phyloP scores from a whole-genome alignment of 768 basidiomycete genomes.

The Tephrocybe sp. region DNA sequence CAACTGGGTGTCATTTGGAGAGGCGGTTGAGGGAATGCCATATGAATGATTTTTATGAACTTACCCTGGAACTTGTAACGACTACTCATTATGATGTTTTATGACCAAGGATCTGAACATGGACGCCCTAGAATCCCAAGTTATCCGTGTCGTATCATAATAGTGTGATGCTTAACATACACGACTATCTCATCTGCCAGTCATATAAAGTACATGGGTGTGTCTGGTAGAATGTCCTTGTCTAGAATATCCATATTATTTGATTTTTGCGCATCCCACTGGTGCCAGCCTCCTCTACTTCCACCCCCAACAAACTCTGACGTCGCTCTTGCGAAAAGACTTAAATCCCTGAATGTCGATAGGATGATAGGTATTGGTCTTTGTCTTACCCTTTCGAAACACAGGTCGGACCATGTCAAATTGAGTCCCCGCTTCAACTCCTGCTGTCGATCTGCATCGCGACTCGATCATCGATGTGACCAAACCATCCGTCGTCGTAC shows the following conservation, averaged over 20 bases:
- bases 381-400: not conserved
- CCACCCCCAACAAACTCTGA: slow-evolving; percentile 9
- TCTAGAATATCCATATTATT: too few relatives aligned
- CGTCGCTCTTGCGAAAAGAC: not conserved
- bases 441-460: slow-evolving; percentile 1
- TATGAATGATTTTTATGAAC: slow-evolving; percentile 50
- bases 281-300: too few relatives aligned
- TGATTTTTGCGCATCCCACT: too few relatives aligned
- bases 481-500: not conserved
- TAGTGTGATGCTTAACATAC: too few relatives aligned
- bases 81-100: not conserved
- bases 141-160: too few relatives aligned
- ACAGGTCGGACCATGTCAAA: slow-evolving; percentile 1
- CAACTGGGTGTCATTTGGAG: slow-evolving; percentile 76
- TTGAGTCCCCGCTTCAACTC: not conserved
- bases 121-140: not conserved
- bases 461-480: not conserved
- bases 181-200: too few relatives aligned
- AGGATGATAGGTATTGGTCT: not conserved
- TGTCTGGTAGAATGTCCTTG: not conserved
- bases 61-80: not conserved
- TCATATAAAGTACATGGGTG: too few relatives aligned
- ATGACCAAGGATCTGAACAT: too few relatives aligned
- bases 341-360: slow-evolving; percentile 3
- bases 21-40: slow-evolving; percentile 80